Conservation (phyloP, 169 alveolate genomes). For the Eimeria tenella region DNA sequence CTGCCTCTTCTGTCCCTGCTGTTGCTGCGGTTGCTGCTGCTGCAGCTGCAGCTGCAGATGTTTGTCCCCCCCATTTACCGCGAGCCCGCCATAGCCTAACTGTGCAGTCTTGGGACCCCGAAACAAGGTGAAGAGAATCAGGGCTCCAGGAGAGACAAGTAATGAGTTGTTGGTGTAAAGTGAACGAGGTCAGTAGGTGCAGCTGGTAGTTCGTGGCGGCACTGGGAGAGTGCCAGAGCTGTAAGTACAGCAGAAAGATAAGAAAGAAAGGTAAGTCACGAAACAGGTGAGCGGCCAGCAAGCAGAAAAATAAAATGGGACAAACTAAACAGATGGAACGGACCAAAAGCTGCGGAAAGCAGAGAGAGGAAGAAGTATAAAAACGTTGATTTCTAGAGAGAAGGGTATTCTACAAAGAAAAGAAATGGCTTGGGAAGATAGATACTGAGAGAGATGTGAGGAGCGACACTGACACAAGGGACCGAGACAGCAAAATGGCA, state of each 20-base stretch:
- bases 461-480: no score
- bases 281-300: no score
- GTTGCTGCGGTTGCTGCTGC: constrained; percentile 26
- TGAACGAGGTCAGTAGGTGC: constrained; percentile 34
- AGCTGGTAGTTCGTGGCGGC: constrained; percentile 42
- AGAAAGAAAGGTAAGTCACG: no score
- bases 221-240: constrained; percentile 64
- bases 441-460: no score
- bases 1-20: neutral
- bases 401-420: neutral
- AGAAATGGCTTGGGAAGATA: neutral
- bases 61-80: neutral
- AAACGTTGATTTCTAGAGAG: neutral
- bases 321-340: no score
- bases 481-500: no score
- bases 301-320: no score
- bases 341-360: neutral
- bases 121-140: constrained; percentile 47
- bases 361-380: neutral
- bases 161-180: constrained; percentile 66
- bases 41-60: neutral
- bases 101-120: constrained; percentile 71
- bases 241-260: neutral
- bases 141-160: constrained; percentile 64
- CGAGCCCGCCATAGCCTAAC: constrained; percentile 71